Percentiles rank a stretch among this genome's conserved stretches.
Conservation (phyloP, 2,329 filamentous ascomycete species). For the Dactylellina cionopaga region DNA sequence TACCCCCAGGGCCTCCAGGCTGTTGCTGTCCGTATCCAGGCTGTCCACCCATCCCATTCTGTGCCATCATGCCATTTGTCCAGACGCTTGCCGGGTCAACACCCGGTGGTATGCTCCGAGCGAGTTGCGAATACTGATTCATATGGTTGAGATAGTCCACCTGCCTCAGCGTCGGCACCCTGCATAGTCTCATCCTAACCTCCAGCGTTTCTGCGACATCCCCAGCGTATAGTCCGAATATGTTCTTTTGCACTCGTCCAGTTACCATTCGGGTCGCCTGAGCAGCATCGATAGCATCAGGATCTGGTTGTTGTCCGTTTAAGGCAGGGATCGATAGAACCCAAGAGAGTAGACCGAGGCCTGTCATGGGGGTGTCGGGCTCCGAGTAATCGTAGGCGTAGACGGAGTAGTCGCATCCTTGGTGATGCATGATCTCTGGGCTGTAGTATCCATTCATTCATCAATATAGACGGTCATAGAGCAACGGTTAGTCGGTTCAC, state of each 20-base stretch:
- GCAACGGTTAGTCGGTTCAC: background rate
- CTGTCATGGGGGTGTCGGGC: conserved; percentile 88
- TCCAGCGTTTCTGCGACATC: conserved; percentile 84
- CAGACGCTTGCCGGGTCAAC: conserved; percentile 42
- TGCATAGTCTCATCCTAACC: conserved; percentile 86
- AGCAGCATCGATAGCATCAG: conserved; percentile 55
- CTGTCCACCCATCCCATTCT: conserved; percentile 26
- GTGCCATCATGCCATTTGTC: conserved; percentile 43
- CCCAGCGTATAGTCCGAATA: conserved; percentile 83
- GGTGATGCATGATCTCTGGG: conserved; percentile 83
- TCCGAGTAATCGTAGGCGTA: conserved; percentile 98
- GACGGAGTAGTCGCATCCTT: conserved; percentile 85
- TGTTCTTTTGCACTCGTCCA: conserved; percentile 86
- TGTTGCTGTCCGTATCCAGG: conserved; percentile 24
- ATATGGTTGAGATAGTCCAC: conserved; percentile 56
- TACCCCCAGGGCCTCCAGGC: conserved; percentile 13
- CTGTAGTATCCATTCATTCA: conserved; percentile 67
- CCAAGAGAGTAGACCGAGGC: conserved; percentile 93
- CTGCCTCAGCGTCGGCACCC: conserved; percentile 71
- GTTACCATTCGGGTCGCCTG: conserved; percentile 72
- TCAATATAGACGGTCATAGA: conserved; percentile 14
- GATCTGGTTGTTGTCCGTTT: conserved; percentile 64
- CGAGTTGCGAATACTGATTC: conserved; percentile 43
- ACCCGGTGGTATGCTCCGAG: conserved; percentile 41
- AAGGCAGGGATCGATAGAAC: conserved; percentile 68